phyloP scores from a whole-genome alignment of 306 rosid genomes.

The Pachyrhizus erosus region DNA sequence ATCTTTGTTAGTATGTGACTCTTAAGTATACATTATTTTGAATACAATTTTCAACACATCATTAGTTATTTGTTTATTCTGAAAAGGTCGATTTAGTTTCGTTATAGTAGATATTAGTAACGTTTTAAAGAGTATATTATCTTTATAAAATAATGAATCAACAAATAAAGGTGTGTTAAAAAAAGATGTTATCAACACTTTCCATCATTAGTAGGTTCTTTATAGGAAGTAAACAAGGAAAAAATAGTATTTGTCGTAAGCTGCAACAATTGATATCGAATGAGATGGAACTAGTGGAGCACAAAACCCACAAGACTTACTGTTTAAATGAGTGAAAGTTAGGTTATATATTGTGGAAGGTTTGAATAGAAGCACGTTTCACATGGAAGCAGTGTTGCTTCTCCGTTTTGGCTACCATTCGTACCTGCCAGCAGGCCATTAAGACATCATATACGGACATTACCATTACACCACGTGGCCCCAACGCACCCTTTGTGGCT shows the following conservation, averaged over 20 bases:
- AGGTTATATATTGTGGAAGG: slow-evolving; percentile 23
- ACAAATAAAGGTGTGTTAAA: not conserved
- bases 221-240: not conserved
- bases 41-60: not conserved
- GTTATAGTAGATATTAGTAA: not conserved
- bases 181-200: not conserved
- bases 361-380: slow-evolving; percentile 50
- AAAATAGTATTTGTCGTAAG: not conserved
- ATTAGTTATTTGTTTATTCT: not conserved
- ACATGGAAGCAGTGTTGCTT: slow-evolving; percentile 23
- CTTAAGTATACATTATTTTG: not conserved
- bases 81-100: not conserved
- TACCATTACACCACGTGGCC: slow-evolving; percentile 14
- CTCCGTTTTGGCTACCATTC: slow-evolving; percentile 34
- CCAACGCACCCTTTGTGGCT: too few species aligned
- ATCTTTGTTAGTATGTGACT: not conserved
- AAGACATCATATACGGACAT: slow-evolving; percentile 5
- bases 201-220: not conserved
- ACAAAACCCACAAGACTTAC: not conserved
- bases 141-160: not conserved
- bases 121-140: not conserved
- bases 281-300: slow-evolving; percentile 36
- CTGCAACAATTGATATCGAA: slow-evolving; percentile 13
- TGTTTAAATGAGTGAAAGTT: slow-evolving; percentile 27
- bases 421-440: slow-evolving; percentile 28